phyloP scores from a whole-genome alignment of 352 stramenopile species.

The Phytophthora podocarpi region DNA sequence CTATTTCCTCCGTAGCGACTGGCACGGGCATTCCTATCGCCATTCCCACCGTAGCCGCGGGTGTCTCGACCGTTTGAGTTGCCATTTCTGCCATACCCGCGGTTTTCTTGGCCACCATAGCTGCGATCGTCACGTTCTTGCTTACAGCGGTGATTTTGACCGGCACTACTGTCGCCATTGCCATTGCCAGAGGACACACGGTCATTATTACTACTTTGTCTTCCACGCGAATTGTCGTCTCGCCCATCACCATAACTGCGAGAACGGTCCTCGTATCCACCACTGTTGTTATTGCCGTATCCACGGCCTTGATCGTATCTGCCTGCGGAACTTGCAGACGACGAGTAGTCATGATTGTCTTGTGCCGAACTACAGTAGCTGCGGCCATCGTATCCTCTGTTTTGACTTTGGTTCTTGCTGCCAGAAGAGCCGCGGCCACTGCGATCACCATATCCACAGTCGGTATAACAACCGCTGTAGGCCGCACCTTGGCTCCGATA shows the following conservation, averaged over 20 bases:
- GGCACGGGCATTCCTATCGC: no score
- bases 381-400: not conserved
- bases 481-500: conserved; percentile 9
- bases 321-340: not conserved
- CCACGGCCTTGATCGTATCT: conserved; percentile 10
- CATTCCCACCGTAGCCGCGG: not conserved
- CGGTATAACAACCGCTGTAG: conserved; percentile 6
- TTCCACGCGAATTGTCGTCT: not conserved
- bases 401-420: not conserved
- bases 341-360: conserved; percentile 11
- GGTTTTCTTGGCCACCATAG: not conserved
- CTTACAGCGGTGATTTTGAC: no score
- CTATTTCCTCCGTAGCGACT: not conserved
- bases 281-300: not conserved
- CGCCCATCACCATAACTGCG: not conserved
- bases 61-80: not conserved
- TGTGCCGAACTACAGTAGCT: not conserved
- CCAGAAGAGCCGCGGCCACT: not conserved
- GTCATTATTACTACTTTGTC: not conserved
- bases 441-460: not conserved
- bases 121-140: not conserved
- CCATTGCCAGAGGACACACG: not conserved
- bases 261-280: not conserved
- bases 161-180: no score
- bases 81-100: not conserved